A percentile compares a stretch with the other conserved stretches of the same genome.
phyloP scores from a whole-genome alignment of 805 yeast species.

The Yamadazyma nakazawae region DNA sequence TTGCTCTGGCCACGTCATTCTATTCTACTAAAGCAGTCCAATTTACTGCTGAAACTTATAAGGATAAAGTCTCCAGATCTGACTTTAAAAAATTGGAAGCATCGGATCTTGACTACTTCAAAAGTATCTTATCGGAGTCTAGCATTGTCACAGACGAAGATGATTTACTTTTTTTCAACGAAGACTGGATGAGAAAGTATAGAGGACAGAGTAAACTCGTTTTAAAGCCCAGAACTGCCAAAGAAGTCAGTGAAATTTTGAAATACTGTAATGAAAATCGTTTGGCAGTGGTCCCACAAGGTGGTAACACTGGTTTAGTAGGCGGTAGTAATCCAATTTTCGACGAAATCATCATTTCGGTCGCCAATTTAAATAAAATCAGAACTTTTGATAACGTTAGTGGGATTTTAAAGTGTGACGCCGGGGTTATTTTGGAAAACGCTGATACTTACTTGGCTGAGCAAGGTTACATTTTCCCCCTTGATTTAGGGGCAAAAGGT shows the following conservation, averaged over 20 bases:
- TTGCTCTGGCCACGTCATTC: not conserved
- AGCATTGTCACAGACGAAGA: constrained; percentile 53
- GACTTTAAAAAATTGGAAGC: constrained; percentile 51
- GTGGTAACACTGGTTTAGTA: constrained; percentile 94
- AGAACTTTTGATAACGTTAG: constrained; percentile 78
- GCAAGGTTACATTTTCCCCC: constrained; percentile 85
- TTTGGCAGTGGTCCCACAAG: constrained; percentile 91
- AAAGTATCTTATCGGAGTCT: constrained; percentile 50
- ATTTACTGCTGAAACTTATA: constrained; percentile 70
- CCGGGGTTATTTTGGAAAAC: constrained; percentile 83
- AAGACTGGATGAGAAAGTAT: constrained; percentile 94
- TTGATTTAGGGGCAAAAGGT: constrained; percentile 95
- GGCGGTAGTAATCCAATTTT: constrained; percentile 93
- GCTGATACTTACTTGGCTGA: constrained; percentile 80
- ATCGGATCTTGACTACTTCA: constrained; percentile 60
- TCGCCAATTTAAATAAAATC: constrained; percentile 69
- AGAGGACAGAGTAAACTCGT: constrained; percentile 82
- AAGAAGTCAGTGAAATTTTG: constrained; percentile 72
- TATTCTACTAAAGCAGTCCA: constrained; percentile 29
- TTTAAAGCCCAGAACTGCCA: constrained; percentile 75
- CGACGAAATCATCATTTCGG: constrained; percentile 79
- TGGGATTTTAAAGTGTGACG: constrained; percentile 85
- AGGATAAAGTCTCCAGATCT: constrained; percentile 51
- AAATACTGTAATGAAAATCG: constrained; percentile 74
- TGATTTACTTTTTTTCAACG: constrained; percentile 71